Evolutionary conservation across 208 protist genomes (phyloP).

Genomic region (Leishmania gerbilli): DNA sequence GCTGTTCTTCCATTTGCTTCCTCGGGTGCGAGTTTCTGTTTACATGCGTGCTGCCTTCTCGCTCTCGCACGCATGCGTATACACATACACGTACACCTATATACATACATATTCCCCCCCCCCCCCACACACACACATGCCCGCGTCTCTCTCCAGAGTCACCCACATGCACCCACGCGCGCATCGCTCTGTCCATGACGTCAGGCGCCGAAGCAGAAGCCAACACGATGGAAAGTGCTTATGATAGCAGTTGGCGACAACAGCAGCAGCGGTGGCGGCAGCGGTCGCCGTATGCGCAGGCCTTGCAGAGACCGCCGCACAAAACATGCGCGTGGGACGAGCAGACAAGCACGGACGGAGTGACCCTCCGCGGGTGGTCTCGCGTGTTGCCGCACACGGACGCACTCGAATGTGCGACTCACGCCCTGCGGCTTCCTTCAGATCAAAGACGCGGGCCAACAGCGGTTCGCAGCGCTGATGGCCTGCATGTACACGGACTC

Average conservation of each 20-base stretch:
- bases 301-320: neutral
- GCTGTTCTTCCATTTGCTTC: neutral
- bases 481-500: conserved; percentile 7
- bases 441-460: neutral
- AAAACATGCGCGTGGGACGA: neutral
- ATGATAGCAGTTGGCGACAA: no score
- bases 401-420: neutral
- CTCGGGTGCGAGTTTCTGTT: neutral
- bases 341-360: neutral
- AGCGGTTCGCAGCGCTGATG: conserved; percentile 3
- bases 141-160: neutral
- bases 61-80: neutral
- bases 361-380: neutral
- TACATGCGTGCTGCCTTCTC: neutral
- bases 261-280: neutral
- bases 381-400: neutral
- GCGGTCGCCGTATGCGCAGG: neutral
- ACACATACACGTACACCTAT: neutral
- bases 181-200: neutral
- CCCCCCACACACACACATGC: no score
- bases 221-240: neutral
- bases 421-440: neutral
- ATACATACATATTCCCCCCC: neutral
- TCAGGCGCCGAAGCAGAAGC: neutral
- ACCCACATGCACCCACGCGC: neutral